phyloP scores from a whole-genome alignment of 352 stramenopile genomes.

The Nothophytophthora sp. region DNA sequence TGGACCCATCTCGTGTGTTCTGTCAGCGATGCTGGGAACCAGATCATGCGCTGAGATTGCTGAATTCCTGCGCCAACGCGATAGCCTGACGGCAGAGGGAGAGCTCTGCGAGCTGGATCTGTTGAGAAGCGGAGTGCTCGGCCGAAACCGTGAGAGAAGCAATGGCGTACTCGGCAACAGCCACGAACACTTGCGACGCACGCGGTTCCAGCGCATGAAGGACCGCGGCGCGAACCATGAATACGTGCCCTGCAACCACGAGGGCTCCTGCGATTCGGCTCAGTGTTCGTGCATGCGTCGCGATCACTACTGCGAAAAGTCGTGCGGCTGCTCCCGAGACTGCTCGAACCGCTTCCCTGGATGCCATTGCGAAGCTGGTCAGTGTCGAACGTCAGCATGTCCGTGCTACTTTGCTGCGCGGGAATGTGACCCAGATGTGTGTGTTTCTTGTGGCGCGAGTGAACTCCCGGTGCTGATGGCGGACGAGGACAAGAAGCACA shows the following conservation, averaged over 20 bases:
- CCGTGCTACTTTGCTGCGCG: slow-evolving; percentile 48
- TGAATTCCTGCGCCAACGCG: slow-evolving; percentile 22
- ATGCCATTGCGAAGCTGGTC: slow-evolving; percentile 57
- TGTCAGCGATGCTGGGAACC: slow-evolving; percentile 37
- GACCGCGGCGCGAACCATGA: slow-evolving; percentile 53
- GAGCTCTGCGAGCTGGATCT: slow-evolving; percentile 11
- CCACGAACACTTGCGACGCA: slow-evolving; percentile 29
- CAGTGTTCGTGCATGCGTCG: slow-evolving; percentile 55
- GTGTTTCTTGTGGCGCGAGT: slow-evolving; percentile 67
- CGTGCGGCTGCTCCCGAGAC: slow-evolving; percentile 60
- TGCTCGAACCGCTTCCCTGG: slow-evolving; percentile 70
- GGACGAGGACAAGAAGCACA: slow-evolving; percentile 22
- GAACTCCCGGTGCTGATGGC: slow-evolving; percentile 59
- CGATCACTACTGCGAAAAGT: slow-evolving; percentile 56
- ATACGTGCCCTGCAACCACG: slow-evolving; percentile 67
- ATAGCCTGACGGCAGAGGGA: slow-evolving; percentile 9
- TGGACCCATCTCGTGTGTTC: slow-evolving; percentile 44
- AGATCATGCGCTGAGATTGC: slow-evolving; percentile 34
- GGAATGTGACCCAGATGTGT: slow-evolving; percentile 79
- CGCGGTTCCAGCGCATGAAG: slow-evolving; percentile 38
- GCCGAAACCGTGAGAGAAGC: slow-evolving; percentile 8
- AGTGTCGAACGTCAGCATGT: slow-evolving; percentile 58
- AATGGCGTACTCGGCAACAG: too few species aligned
- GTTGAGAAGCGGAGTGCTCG: slow-evolving; percentile 5
- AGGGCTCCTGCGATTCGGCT: slow-evolving; percentile 49